These are phyloP conservation scores for Plasmopara viticola DNA, from an alignment of 352 stramenopile genomes.

Conservation along the genomic window DNA sequence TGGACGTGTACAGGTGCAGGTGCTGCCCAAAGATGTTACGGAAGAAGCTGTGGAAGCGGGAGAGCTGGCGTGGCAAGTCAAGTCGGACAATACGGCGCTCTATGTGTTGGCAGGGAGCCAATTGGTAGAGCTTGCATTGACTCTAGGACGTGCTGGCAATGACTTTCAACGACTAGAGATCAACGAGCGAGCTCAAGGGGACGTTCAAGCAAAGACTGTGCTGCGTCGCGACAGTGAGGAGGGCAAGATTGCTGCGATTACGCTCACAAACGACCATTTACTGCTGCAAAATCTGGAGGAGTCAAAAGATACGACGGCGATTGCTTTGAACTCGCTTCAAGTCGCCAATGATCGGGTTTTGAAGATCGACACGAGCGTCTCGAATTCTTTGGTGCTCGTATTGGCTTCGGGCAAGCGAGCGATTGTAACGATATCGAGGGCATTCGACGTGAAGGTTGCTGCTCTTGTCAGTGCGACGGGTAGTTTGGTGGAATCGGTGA, in stretches of 20 bases:
- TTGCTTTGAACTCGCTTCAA: slow-evolving; percentile 32
- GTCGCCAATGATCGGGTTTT: slow-evolving; percentile 29
- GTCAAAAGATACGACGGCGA: slow-evolving; percentile 17
- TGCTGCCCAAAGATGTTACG: slow-evolving; percentile 28
- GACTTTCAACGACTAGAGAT: slow-evolving; percentile 31
- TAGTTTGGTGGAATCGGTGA: slow-evolving; percentile 47
- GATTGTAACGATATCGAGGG: slow-evolving; percentile 41
- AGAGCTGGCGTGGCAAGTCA: slow-evolving; percentile 34
- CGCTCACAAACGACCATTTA: slow-evolving; percentile 26
- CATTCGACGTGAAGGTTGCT: slow-evolving; percentile 33
- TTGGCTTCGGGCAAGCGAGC: slow-evolving; percentile 53
- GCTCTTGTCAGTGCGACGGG: slow-evolving; percentile 36
- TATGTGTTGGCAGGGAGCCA: slow-evolving; percentile 42
- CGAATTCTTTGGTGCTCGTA: slow-evolving; percentile 40
- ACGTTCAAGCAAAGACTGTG: slow-evolving; percentile 17
- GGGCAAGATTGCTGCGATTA: slow-evolving; percentile 26
- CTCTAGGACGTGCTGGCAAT: slow-evolving; percentile 31
- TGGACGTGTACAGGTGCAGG: slow-evolving; percentile 37
- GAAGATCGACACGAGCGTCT: slow-evolving; percentile 34
- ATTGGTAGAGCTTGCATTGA: slow-evolving; percentile 38
- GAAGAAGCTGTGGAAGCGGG: slow-evolving; percentile 17
- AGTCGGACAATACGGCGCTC: slow-evolving; percentile 37
- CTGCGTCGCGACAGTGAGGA: slow-evolving; percentile 34
- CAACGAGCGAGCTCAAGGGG: slow-evolving; percentile 24
- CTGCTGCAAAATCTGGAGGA: slow-evolving; percentile 35